phyloP scores from a whole-genome alignment of 805 yeast genomes.

The Saturnispora hagleri region DNA sequence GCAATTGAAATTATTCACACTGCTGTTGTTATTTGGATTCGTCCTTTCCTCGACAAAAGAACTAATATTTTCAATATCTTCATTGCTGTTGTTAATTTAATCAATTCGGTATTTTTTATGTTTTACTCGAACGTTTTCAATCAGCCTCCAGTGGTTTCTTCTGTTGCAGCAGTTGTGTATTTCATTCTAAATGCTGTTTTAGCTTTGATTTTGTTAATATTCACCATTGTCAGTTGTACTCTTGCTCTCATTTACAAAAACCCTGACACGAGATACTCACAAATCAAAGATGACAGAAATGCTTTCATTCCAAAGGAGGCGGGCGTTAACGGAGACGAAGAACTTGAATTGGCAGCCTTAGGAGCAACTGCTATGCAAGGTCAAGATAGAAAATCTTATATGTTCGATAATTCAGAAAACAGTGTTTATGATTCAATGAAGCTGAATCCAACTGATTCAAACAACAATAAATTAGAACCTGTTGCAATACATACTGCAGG shows the following conservation, averaged over 20 bases:
- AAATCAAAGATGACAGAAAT: conserved; percentile 92
- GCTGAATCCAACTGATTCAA: conserved; percentile 4
- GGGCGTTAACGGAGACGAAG: conserved; percentile 31
- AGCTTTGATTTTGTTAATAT: conserved; percentile 70
- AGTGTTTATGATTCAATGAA: conserved; percentile 7
- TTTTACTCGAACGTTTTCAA: conserved; percentile 80
- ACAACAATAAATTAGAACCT: neutral
- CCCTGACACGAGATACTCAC: conserved; percentile 93
- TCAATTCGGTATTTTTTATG: conserved; percentile 79
- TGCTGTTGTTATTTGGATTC: conserved; percentile 50
- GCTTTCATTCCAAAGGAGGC: conserved; percentile 78
- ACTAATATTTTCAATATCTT: conserved; percentile 90
- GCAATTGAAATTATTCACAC: conserved; percentile 67
- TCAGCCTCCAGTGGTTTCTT: conserved; percentile 81
- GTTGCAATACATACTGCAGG: neutral
- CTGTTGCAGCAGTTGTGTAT: conserved; percentile 84
- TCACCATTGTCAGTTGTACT: conserved; percentile 81
- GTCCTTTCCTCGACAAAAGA: conserved; percentile 92
- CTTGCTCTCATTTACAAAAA: conserved; percentile 79
- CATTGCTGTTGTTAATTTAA: conserved; percentile 66
- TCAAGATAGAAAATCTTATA: conserved; percentile 33
- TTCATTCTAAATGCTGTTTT: conserved; percentile 85
- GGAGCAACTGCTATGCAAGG: conserved; percentile 65
- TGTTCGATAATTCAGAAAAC: neutral
- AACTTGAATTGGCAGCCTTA: conserved; percentile 60